Conservation (phyloP, 345 rosid species). For the Citrus australasica region DNA sequence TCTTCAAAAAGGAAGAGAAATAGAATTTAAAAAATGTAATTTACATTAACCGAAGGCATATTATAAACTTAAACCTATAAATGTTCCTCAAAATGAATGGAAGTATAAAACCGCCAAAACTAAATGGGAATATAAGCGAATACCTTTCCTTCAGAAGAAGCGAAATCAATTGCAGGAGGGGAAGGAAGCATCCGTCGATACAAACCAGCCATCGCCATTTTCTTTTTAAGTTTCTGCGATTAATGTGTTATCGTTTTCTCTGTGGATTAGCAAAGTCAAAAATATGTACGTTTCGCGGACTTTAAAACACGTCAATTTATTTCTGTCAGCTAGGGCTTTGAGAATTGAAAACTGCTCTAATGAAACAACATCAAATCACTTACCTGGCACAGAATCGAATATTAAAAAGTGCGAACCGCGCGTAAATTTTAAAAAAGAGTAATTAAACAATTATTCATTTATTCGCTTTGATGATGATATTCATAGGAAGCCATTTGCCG, state of each 20-base stretch:
- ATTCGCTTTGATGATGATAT: too few relatives aligned
- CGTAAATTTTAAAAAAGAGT: too few relatives aligned
- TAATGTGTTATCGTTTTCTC: not conserved
- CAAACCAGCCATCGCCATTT: conserved; percentile 70
- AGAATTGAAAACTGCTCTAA: too few relatives aligned
- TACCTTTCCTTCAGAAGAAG: conserved; percentile 81
- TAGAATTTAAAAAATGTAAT: not conserved
- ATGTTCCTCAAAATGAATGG: not conserved
- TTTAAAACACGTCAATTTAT: not conserved
- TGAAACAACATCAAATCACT: too few relatives aligned
- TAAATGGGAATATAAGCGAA: not conserved
- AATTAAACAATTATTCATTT: too few relatives aligned
- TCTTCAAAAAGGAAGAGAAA: not conserved
- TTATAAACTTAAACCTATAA: not conserved
- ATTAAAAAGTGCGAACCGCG: too few relatives aligned
- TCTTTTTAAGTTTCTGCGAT: not conserved
- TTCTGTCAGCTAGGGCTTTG: not conserved
- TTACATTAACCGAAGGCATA: not conserved
- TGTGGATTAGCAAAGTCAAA: not conserved
- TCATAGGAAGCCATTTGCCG: too few relatives aligned
- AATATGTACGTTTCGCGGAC: not conserved
- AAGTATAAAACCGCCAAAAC: not conserved
- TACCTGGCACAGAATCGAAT: too few relatives aligned
- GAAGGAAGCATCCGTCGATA: conserved; percentile 63
- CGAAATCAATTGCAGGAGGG: conserved; percentile 80